Evolutionary conservation across 345 rosid species (phyloP).

Genomic region (Salix dunnii): DNA sequence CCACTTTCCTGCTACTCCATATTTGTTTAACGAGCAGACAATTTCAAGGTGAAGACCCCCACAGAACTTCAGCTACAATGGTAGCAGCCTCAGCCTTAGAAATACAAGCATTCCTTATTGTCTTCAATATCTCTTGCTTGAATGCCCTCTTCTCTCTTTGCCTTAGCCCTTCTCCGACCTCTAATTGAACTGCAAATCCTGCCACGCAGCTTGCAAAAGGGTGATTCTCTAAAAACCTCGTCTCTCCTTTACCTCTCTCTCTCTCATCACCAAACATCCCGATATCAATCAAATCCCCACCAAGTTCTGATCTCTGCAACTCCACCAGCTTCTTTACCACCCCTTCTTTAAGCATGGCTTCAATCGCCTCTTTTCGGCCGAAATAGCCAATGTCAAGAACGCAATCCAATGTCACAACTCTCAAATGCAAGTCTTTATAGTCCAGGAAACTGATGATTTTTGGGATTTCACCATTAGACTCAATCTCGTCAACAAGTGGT

Average conservation of each 20-base stretch:
- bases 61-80: constrained; percentile 63
- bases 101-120: constrained; percentile 42
- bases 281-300: constrained; percentile 56
- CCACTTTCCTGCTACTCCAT: background rate
- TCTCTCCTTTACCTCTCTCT: constrained; percentile 1
- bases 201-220: constrained; percentile 73
- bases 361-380: constrained; percentile 63
- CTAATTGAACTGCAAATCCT: constrained; percentile 65
- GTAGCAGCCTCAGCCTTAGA: constrained; percentile 66
- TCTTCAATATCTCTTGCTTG: constrained; percentile 47
- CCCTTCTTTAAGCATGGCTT: constrained; percentile 46
- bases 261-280: constrained; percentile 22
- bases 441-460: constrained; percentile 41
- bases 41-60: constrained; percentile 67
- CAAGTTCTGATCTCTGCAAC: constrained; percentile 54
- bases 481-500: constrained; percentile 57
- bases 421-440: constrained; percentile 38
- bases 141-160: constrained; percentile 62
- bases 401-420: constrained; percentile 45
- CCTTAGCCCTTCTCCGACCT: constrained; percentile 72
- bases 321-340: constrained; percentile 46
- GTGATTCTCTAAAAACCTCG: constrained; percentile 37
- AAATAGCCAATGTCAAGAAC: constrained; percentile 61
- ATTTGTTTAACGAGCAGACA: background rate
- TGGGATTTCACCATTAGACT: constrained; percentile 44